Evolutionary conservation across 1,284 basidiomycete species (phyloP).

Genomic region (Ceratobasidium sp.): DNA sequence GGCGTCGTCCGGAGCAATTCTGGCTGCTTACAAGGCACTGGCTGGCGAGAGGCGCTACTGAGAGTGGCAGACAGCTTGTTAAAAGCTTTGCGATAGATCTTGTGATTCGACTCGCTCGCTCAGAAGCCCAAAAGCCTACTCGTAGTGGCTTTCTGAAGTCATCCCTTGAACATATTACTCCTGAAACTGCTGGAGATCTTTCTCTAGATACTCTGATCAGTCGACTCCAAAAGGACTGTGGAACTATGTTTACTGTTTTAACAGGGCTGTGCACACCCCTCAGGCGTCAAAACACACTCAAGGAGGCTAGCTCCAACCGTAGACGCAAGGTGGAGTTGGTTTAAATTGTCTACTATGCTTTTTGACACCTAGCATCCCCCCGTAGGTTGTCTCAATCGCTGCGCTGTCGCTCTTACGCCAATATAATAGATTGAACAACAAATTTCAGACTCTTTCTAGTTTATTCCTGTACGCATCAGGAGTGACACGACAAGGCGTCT

Average conservation of each 20-base stretch:
- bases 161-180: neutral
- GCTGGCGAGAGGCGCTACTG: neutral
- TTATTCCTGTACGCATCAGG: conserved; percentile 8
- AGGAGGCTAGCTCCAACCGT: neutral
- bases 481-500: conserved; percentile 1
- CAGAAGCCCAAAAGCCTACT: conserved; percentile 1
- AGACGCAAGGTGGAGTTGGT: neutral
- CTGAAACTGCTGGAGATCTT: neutral
- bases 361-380: neutral
- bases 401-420: neutral
- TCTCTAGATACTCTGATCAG: neutral
- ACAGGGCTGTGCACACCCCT: neutral
- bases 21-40: conserved; percentile 5
- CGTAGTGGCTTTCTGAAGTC: neutral
- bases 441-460: conserved; percentile 4
- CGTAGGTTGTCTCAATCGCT: neutral
- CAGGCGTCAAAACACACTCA: neutral
- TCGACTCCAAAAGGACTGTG: neutral
- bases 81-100: conserved; percentile 15
- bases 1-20: neutral
- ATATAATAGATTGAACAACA: conserved; percentile 1
- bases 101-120: neutral
- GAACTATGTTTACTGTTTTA: neutral
- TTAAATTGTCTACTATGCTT: neutral
- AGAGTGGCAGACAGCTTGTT: conserved; percentile 2